Percentiles rank a stretch among this genome's conserved stretches.
Evolutionary conservation across 257 asterid genomes (phyloP).

Genomic region (Anisodus tanguticus): DNA sequence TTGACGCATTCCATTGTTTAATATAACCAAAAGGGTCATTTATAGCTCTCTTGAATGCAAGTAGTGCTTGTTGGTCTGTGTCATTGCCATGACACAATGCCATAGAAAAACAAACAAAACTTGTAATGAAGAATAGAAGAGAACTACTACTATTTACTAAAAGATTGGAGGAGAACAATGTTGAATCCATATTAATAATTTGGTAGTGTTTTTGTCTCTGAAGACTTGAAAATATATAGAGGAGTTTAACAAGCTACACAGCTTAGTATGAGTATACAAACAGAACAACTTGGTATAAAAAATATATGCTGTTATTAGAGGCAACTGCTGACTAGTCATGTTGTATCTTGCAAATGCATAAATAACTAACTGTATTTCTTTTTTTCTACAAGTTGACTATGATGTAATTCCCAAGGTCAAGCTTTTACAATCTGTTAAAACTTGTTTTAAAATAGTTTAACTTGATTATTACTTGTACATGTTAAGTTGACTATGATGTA

Average conservation of each 20-base stretch:
- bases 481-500: neutral
- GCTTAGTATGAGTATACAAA: neutral
- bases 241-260: constrained; percentile 5
- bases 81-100: constrained; percentile 22
- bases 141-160: neutral
- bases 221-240: constrained; percentile 17
- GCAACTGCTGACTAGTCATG: neutral
- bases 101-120: neutral
- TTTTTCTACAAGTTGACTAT: neutral
- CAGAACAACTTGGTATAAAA: neutral
- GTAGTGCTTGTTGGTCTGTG: constrained; percentile 29
- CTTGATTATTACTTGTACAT: neutral
- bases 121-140: constrained; percentile 19
- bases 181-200: neutral
- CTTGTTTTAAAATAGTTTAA: neutral
- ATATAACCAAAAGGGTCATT: constrained; percentile 23
- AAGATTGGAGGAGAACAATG: constrained; percentile 15
- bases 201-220: neutral
- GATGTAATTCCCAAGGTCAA: neutral
- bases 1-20: constrained; percentile 38
- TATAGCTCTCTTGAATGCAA: constrained; percentile 27
- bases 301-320: neutral
- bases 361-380: neutral
- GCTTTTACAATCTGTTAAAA: constrained; percentile 4
- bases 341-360: constrained; percentile 11